phyloP scores from a whole-genome alignment of 73 alveolate species.

The Paramecium pentaurelia region DNA sequence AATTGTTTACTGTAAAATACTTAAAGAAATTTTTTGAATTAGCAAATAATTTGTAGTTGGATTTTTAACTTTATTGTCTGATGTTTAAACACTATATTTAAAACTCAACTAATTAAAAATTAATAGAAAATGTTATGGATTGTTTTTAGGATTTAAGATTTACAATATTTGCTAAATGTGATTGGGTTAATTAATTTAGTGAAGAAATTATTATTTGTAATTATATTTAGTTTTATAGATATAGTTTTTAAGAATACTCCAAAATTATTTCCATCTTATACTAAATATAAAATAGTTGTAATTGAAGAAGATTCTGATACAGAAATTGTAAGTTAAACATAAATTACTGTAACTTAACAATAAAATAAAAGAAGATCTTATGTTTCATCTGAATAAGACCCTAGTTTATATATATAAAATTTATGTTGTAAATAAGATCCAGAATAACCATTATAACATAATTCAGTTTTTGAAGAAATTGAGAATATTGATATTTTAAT shows the following conservation, averaged over 20 bases:
- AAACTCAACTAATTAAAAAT: background rate
- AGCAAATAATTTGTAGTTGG: background rate
- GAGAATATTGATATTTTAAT: background rate
- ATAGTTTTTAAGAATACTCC: background rate
- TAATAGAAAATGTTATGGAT: background rate
- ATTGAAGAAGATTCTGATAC: background rate
- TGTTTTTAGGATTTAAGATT: background rate
- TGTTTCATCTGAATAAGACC: background rate
- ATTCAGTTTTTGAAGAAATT: background rate
- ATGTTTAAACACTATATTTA: background rate
- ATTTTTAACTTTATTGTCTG: background rate
- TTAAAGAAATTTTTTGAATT: background rate
- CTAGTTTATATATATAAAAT: background rate
- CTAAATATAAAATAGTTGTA: background rate
- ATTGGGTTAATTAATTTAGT: background rate
- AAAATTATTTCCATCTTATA: background rate
- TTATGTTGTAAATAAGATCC: background rate
- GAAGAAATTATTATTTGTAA: background rate
- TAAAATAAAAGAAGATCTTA: constrained; percentile 5
- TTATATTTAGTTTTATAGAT: background rate
- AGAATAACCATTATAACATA: background rate
- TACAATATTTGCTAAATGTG: background rate
- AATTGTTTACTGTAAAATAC: background rate
- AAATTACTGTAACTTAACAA: background rate
- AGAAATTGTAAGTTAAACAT: background rate